phyloP scores from a whole-genome alignment of 352 stramenopile species.

The Globisporangium spiculum region DNA sequence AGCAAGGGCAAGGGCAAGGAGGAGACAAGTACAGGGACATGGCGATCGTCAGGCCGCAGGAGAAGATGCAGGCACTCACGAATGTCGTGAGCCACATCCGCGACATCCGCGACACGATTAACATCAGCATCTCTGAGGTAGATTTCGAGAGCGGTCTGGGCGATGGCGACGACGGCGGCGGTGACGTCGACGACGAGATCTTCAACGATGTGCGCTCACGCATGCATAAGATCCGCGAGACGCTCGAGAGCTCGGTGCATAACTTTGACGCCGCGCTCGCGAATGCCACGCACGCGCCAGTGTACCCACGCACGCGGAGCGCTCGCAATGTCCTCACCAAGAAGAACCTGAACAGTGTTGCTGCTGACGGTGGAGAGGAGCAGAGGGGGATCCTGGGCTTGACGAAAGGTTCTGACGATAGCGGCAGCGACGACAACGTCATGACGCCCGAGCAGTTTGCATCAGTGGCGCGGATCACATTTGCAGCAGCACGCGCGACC shows the following conservation, averaged over 20 bases:
- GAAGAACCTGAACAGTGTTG: not conserved
- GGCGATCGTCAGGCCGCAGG: slow-evolving; percentile 27
- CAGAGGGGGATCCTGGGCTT: not conserved
- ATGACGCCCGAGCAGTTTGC: slow-evolving; percentile 56
- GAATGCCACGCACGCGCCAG: slow-evolving; percentile 36
- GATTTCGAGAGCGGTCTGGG: slow-evolving; percentile 25
- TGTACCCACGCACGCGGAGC: slow-evolving; percentile 34
- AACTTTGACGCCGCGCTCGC: slow-evolving; percentile 49
- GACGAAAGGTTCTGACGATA: slow-evolving; percentile 7
- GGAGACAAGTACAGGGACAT: slow-evolving; percentile 15
- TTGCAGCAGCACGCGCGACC: slow-evolving; percentile 55
- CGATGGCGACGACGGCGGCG: slow-evolving; percentile 18
- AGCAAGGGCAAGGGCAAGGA: slow-evolving; percentile 5
- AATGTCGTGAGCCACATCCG: slow-evolving; percentile 66
- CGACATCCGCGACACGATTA: slow-evolving; percentile 64
- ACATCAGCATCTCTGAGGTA: slow-evolving; percentile 57
- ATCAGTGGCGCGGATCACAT: slow-evolving; percentile 58
- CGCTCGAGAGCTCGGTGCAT: slow-evolving; percentile 44
- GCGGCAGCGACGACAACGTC: slow-evolving; percentile 19
- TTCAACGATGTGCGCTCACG: slow-evolving; percentile 58
- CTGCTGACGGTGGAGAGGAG: not conserved
- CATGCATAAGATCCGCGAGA: slow-evolving; percentile 52
- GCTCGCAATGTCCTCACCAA: slow-evolving; percentile 15
- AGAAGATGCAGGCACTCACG: slow-evolving; percentile 51
- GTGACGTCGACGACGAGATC: slow-evolving; percentile 26